Percentiles rank a stretch among this genome's conserved stretches.
phyloP scores from a whole-genome alignment of 306 rosid genomes.

The Pterocarpus santalinus region DNA sequence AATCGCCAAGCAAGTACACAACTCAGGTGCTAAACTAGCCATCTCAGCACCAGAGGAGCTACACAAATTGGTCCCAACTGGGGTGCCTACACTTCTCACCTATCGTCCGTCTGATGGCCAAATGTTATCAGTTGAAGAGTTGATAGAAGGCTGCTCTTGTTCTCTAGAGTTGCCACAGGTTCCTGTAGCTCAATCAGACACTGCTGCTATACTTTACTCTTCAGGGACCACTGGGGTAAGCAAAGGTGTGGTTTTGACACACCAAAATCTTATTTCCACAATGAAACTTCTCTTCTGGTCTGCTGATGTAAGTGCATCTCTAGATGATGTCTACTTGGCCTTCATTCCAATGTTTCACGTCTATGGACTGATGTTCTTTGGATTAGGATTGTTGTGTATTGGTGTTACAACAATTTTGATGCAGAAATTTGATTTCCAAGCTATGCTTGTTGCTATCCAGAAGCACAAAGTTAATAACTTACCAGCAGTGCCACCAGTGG shows the following conservation, averaged over 20 bases:
- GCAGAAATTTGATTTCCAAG: slow-evolving; percentile 66
- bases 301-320: slow-evolving; percentile 54
- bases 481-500: slow-evolving; percentile 92
- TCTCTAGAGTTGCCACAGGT: slow-evolving; percentile 53
- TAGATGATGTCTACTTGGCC: slow-evolving; percentile 73
- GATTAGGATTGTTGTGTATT: slow-evolving; percentile 65
- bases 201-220: slow-evolving; percentile 89
- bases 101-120: slow-evolving; percentile 38
- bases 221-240: slow-evolving; percentile 92
- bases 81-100: slow-evolving; percentile 70
- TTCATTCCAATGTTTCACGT: slow-evolving; percentile 93
- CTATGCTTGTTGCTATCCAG: slow-evolving; percentile 70
- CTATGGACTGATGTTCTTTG: slow-evolving; percentile 82
- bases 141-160: slow-evolving; percentile 66
- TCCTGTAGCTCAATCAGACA: slow-evolving; percentile 66
- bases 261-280: slow-evolving; percentile 68
- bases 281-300: slow-evolving; percentile 65
- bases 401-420: slow-evolving; percentile 73
- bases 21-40: slow-evolving; percentile 79
- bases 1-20: slow-evolving; percentile 72
- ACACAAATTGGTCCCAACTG: slow-evolving; percentile 67
- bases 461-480: slow-evolving; percentile 65
- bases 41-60: slow-evolving; percentile 75
- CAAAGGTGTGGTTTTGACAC: slow-evolving; percentile 88
- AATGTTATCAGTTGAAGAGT: slow-evolving; percentile 66